phyloP scores from a whole-genome alignment of 768 basidiomycete species.

The Leccinum uliginosum region DNA sequence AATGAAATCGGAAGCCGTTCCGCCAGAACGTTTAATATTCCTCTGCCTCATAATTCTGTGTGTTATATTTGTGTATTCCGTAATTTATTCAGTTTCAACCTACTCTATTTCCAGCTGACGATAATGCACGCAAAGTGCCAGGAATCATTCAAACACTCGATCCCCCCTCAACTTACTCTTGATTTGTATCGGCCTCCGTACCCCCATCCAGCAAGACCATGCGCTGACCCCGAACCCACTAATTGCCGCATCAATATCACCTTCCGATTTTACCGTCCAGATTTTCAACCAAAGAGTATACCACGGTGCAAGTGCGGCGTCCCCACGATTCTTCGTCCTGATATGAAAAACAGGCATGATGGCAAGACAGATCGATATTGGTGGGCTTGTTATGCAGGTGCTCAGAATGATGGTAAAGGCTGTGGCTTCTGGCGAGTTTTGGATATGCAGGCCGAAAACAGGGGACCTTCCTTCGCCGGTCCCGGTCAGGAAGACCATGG shows the following conservation, averaged over 20 bases:
- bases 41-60: constrained; percentile 76
- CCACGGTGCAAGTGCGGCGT: constrained; percentile 72
- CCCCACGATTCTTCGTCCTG: constrained; percentile 65
- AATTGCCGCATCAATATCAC: constrained; percentile 82
- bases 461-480: constrained; percentile 45
- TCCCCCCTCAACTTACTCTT: constrained; percentile 66
- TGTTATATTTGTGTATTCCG: constrained; percentile 19
- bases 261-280: constrained; percentile 82
- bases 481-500: neutral
- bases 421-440: constrained; percentile 73
- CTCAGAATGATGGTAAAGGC: constrained; percentile 80
- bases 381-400: constrained; percentile 74
- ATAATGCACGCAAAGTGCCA: constrained; percentile 88
- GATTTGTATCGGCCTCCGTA: constrained; percentile 66
- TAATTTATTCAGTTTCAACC: neutral
- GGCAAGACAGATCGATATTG: constrained; percentile 60
- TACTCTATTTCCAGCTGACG: constrained; percentile 45
- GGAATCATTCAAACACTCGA: constrained; percentile 75
- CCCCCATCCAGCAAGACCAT: constrained; percentile 31
- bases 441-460: constrained; percentile 63
- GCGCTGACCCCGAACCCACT: constrained; percentile 38
- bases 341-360: constrained; percentile 71
- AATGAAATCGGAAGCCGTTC: constrained; percentile 52
- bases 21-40: constrained; percentile 73
- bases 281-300: constrained; percentile 61